Conservation (phyloP, 2,329 filamentous ascomycete genomes). For the Hirsutella rhossiliensis region DNA sequence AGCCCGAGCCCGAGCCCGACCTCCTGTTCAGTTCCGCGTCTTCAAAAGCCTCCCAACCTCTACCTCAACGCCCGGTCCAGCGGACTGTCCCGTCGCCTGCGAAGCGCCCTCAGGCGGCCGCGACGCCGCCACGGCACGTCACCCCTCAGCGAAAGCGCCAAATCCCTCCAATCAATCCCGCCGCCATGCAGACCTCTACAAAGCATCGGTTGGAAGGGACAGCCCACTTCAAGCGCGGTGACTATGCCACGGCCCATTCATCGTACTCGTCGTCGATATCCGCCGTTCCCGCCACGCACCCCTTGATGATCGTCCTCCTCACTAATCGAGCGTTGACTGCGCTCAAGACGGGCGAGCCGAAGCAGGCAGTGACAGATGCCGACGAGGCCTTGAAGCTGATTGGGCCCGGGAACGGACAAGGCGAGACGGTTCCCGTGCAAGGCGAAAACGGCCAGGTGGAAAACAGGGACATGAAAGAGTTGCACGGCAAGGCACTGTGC, state of each 20-base stretch:
- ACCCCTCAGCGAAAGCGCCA: constrained; percentile 40
- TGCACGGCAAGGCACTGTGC: constrained; percentile 86
- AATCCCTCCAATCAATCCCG: constrained; percentile 55
- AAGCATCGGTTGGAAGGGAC: constrained; percentile 69
- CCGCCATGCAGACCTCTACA: constrained; percentile 64
- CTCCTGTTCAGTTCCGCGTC: constrained; percentile 44
- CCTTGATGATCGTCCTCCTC: constrained; percentile 75
- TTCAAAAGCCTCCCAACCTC: constrained; percentile 20
- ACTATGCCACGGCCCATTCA: constrained; percentile 76
- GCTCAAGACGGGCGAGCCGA: constrained; percentile 84
- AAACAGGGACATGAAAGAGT: constrained; percentile 77
- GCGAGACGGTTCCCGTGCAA: constrained; percentile 63
- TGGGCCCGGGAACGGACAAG: constrained; percentile 64
- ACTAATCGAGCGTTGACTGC: constrained; percentile 86
- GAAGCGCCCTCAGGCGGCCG: constrained; percentile 10
- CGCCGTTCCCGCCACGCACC: constrained; percentile 65
- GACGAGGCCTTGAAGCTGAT: constrained; percentile 72
- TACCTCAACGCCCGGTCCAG: constrained; percentile 23
- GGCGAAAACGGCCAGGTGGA: constrained; percentile 44
- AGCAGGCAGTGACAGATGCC: constrained; percentile 73
- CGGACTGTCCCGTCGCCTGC: constrained; percentile 19
- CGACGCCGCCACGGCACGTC: constrained; percentile 24
- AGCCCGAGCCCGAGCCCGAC: constrained; percentile 39
- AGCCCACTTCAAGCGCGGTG: constrained; percentile 85
- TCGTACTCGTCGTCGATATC: constrained; percentile 70